Percentiles rank a stretch among this genome's conserved stretches.
phyloP scores from a whole-genome alignment of 192 early-diverging fungal species.

The Entomortierella lignicola region DNA sequence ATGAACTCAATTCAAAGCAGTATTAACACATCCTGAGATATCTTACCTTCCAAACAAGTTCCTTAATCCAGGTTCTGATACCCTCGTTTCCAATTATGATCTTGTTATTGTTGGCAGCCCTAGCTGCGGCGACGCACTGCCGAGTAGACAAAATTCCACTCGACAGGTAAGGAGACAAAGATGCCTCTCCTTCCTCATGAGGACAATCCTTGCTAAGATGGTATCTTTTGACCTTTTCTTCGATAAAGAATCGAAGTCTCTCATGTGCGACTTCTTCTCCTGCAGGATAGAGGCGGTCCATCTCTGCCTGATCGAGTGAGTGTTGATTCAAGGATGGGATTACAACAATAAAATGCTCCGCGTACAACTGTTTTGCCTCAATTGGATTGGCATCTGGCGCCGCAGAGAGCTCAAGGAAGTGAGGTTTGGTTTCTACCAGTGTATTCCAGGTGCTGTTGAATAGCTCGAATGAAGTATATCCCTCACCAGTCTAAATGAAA shows the following conservation, averaged over 20 bases:
- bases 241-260: slow-evolving; percentile 54
- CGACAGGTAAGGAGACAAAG: slow-evolving; percentile 64
- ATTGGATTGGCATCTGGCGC: slow-evolving; percentile 23
- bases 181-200: slow-evolving; percentile 35
- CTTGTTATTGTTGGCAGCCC: slow-evolving; percentile 58
- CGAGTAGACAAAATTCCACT: slow-evolving; percentile 63
- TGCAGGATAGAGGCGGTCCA: slow-evolving; percentile 56
- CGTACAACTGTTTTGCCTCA: slow-evolving; percentile 29
- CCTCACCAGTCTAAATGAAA: slow-evolving; percentile 17
- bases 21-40: background rate
- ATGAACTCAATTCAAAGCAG: background rate
- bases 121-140: slow-evolving; percentile 62
- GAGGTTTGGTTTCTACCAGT: slow-evolving; percentile 41
- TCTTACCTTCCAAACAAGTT: slow-evolving; percentile 67
- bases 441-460: slow-evolving; percentile 61
- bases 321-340: slow-evolving; percentile 8
- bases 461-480: slow-evolving; percentile 57
- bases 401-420: slow-evolving; percentile 1
- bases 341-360: slow-evolving; percentile 20
- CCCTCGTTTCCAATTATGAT: slow-evolving; percentile 64
- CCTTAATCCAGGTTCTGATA: slow-evolving; percentile 67
- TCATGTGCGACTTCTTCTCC: slow-evolving; percentile 64
- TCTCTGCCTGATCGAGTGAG: slow-evolving; percentile 24
- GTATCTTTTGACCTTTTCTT: slow-evolving; percentile 50
- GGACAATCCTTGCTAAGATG: slow-evolving; percentile 58